Conservation (phyloP, 2,329 filamentous ascomycete species). For the Rhynchosporium graminicola region DNA sequence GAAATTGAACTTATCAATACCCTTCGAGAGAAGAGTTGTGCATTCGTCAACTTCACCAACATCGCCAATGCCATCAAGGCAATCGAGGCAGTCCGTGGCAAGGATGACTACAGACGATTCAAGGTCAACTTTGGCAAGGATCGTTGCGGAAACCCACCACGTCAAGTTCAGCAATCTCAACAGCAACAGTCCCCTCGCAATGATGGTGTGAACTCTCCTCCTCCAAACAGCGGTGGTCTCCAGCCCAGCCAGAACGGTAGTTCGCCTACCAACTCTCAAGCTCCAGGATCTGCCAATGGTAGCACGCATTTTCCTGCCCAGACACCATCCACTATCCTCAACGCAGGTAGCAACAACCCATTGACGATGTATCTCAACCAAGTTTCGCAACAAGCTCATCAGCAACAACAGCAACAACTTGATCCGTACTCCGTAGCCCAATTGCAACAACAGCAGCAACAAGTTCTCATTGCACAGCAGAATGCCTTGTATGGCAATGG, state of each 20-base stretch:
- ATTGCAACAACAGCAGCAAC: constrained; percentile 65
- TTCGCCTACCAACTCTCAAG: constrained; percentile 43
- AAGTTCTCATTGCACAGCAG: constrained; percentile 73
- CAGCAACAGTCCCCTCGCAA: constrained; percentile 59
- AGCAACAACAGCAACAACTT: constrained; percentile 59
- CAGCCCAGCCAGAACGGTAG: constrained; percentile 39
- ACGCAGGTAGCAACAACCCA: constrained; percentile 79
- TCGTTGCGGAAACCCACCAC: constrained; percentile 91
- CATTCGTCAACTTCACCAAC: constrained; percentile 99
- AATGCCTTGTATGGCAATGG: constrained; percentile 76
- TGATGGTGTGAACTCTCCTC: constrained; percentile 60
- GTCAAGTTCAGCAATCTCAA: constrained; percentile 71
- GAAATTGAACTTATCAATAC: constrained; percentile 98
- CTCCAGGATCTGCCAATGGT: constrained; percentile 51
- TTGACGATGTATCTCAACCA: constrained; percentile 92
- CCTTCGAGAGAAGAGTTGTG: constrained; percentile 96
- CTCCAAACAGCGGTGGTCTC: constrained; percentile 43
- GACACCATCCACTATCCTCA: constrained; percentile 74
- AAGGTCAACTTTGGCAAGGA: constrained; percentile 99
- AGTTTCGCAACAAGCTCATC: constrained; percentile 70
- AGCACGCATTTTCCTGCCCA: constrained; percentile 54
- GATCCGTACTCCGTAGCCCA: constrained; percentile 45
- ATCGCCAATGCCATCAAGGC: constrained; percentile 99
- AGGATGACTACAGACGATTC: constrained; percentile 96
- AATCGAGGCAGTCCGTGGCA: constrained; percentile 91